Conservation (phyloP, 169 alveolate species). For the Eimeria brunetti region DNA sequence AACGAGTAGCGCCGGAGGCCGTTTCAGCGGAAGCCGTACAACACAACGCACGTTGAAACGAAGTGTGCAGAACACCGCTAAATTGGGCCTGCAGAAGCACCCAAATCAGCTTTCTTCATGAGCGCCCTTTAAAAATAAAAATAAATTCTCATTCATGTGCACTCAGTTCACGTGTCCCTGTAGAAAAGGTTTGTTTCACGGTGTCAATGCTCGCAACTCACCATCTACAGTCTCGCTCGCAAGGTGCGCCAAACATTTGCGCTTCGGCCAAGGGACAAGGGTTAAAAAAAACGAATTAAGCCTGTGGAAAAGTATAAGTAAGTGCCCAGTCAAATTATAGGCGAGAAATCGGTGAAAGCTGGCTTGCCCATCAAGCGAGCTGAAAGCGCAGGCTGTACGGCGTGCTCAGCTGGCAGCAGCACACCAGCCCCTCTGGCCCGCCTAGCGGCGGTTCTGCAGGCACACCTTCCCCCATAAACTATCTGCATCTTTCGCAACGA, state of each 20-base stretch:
- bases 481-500: conserved; percentile 70
- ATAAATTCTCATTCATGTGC: not conserved
- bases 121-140: not conserved
- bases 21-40: not conserved
- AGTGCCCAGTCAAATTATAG: not conserved
- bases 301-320: not conserved
- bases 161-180: not conserved
- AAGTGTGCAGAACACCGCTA: conserved; percentile 3
- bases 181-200: conserved; percentile 1
- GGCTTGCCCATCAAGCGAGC: conserved; percentile 54
- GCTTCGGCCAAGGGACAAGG: not conserved
- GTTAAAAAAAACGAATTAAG: not conserved
- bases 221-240: conserved; percentile 38
- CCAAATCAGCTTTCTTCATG: conserved; percentile 10
- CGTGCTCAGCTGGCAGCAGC: conserved; percentile 78
- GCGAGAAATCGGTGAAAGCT: conserved; percentile 30
- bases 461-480: conserved; percentile 75
- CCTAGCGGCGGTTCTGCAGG: conserved; percentile 78
- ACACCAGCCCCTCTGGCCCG: conserved; percentile 80
- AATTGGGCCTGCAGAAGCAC: not conserved
- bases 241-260: conserved; percentile 22
- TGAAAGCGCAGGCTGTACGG: conserved; percentile 74
- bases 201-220: conserved; percentile 26
- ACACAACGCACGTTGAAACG: not conserved
- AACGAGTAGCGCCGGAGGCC: not conserved